Evolutionary conservation across 2,329 filamentous ascomycete genomes (phyloP), one percentile per base, ranked within the genome.

Genomic region (Phialocephala subalpina): DNA sequence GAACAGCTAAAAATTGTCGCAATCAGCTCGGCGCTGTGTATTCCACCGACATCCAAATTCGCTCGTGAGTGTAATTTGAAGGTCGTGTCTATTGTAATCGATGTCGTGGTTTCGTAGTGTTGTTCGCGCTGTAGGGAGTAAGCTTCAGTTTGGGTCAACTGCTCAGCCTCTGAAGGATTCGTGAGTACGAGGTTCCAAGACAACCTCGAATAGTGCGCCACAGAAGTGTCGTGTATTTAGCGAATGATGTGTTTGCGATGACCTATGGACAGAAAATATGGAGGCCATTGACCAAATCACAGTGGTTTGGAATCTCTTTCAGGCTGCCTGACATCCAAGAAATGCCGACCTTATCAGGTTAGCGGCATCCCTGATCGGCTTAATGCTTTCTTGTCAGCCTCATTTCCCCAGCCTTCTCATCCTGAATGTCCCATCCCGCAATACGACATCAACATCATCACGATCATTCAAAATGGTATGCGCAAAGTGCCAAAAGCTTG

Each of bases 401-500:
- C 56, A 62, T 55, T 55, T 60, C 57, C 53, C 6, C 38, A 29
- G 25, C 52, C 52, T 57, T 47, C 33, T 12, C 35, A 35, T 57
- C 35, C 33, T 12, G 22, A 35, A n/a, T 25, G 27, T 42, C 58
- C 58, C 33, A 58, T 55, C 58, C 52, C 56, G 36, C 59, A 22
- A 22, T 56, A 49, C 77, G 65, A 57, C 40, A 60, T 22, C 63
- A 69, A 18, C 27, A 65, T 52, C 38, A 59, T n/a, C 33, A 42
- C n/a, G 29, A 47, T 22, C 47, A 56, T 40, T 58, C 67, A 79
- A 69, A 58, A 89, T 90, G 88, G 88, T 90, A 65, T 90, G 88
- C 80, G 78, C 82, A 69, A 90, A 87, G 79, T 90, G 88, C 72
- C 83, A 88, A 72, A 89, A 88, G 77, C 82, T 86, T 61, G 79